Percentiles rank a stretch among this genome's conserved stretches.
Evolutionary conservation across 2,329 filamentous ascomycete genomes (phyloP).

Genomic region (Aspergillus hiratsukae): DNA sequence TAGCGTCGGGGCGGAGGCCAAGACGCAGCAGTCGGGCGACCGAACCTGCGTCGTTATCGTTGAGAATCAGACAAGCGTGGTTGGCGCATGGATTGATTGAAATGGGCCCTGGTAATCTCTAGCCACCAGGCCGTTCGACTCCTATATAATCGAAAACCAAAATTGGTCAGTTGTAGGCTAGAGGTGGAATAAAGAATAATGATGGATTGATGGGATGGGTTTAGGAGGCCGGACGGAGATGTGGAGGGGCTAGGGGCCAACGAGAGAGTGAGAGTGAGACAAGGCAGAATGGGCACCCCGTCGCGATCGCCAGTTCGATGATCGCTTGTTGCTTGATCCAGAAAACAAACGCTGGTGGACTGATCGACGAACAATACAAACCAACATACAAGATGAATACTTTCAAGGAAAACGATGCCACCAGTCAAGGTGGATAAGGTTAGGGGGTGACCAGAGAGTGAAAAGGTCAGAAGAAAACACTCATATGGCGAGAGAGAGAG

Average conservation of each 20-base stretch:
- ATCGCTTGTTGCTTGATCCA: constrained; percentile 6
- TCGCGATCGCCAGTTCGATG: constrained; percentile 19
- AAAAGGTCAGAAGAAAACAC: not conserved
- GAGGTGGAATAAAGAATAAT: constrained; percentile 9
- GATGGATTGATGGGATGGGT: constrained; percentile 1
- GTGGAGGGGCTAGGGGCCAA: constrained; percentile 33
- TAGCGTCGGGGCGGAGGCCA: constrained; percentile 33
- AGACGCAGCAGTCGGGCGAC: constrained; percentile 32
- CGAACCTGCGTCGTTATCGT: constrained; percentile 28
- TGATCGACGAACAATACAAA: not conserved
- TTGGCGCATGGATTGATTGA: constrained; percentile 32
- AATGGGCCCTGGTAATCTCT: constrained; percentile 20
- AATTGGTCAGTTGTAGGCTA: constrained; percentile 11
- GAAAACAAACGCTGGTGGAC: not conserved
- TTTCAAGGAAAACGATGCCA: not conserved
- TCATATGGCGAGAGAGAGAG: not conserved
- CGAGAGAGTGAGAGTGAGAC: constrained; percentile 8
- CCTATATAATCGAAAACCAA: constrained; percentile 11
- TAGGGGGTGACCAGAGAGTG: not conserved
- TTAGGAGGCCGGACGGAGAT: constrained; percentile 23
- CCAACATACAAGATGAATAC: not conserved
- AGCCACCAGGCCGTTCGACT: constrained; percentile 21
- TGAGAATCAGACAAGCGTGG: constrained; percentile 23
- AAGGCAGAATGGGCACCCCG: constrained; percentile 9
- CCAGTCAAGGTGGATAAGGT: not conserved